Base-by-base conservation (phyloP, 495 filamentous ascomycete species). In the Jackrogersella multiformis region DNA sequence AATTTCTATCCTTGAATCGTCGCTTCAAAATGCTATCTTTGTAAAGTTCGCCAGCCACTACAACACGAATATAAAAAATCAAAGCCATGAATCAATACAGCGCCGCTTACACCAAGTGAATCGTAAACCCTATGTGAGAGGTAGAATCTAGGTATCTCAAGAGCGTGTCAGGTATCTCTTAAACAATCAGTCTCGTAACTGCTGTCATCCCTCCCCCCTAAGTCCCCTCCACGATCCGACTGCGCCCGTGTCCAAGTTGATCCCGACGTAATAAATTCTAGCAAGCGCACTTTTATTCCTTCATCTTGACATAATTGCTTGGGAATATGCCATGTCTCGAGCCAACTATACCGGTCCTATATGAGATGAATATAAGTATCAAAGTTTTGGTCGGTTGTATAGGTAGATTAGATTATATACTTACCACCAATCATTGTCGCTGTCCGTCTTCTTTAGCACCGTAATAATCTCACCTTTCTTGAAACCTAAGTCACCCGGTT, bases 391-490 rank as follows among this genome's bases (percentile, higher is more conserved):
- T 9, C 54, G 39, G n/a, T 24, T 9, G 18, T 5, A 35, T 20
- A 20, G 1, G 8, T 20, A 20, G 1, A 5, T n/a, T 34, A 32
- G 6, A 36, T 9, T 7, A 56, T 48, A 15, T 26, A 82, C 84
- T 72, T 80, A 92, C 93, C 93, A 97, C 87, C 94, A 96, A 76
- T 97, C 93, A 8, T 88, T 89, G 62, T 90, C 90, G 65, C 86
- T 93, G 0, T 99, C 92, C n/a, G 95, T 97, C 74, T 91, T 90
- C 81, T 99, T 98, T 16, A 94, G 77, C 57, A 99, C 95, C n/a
- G 94, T 97, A 66, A 99, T 97, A 49, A 98, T 79, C 32, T 99
- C 95, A 16, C 95, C 95, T 82, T 99, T 98, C 82, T 96, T 96
- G 82, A 98, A 98, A 0, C 88, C 90, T 60, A 99, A 77, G 74